Evolutionary conservation across 1,139 yeast genomes (phyloP), one percentile per base, ranked within the genome.

Genomic region (Candida tropicalis): DNA sequence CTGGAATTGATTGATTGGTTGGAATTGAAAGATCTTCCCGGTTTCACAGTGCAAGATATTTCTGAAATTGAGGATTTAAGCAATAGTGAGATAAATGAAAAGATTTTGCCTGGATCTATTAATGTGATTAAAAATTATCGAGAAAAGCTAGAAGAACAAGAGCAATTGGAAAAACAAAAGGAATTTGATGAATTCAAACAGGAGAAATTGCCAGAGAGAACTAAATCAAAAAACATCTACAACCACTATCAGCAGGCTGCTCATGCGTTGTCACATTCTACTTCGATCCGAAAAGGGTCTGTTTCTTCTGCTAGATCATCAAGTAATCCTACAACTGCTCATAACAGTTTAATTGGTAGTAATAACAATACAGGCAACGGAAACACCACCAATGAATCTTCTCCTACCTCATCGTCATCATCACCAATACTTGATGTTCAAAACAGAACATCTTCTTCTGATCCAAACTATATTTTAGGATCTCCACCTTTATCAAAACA

Each of bases 1-100:
- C 52, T 55, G 4, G 57, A 59, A 4, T 55, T 71, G 35, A 49
- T 59, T 18, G 59, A 60, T 38, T 73, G 77, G 77, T 53, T 73
- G 24, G 65, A 62, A 29, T 42, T 57, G 13, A 52, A 58, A 12
- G 51, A 49, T 15, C 52, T 59, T 27, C 64, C 64, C 2, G 68
- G 67, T 1, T 57, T 62, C 44, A 20, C 28, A 2, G 13, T 42
- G 9, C 16, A 27, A 11, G 23, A 37, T 10, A 45, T 24, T 5
- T n/a, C 15, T 10, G 40, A 45, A 23, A 13, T 37, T 16, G 47
- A 37, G 9, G 38, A 44, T n/a, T 27, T 51, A 25, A 35, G 49
- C 1, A 51, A 55, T 41, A 59, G 59, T 18, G 59, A 55, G 18
- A 63, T 69, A 20, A 61, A 63, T 43, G 55, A 63, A 16, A 49